Percentiles rank a stretch among this genome's conserved stretches.
phyloP scores from a whole-genome alignment of 2,329 filamentous ascomycete species.

The Aspergillus sp. region DNA sequence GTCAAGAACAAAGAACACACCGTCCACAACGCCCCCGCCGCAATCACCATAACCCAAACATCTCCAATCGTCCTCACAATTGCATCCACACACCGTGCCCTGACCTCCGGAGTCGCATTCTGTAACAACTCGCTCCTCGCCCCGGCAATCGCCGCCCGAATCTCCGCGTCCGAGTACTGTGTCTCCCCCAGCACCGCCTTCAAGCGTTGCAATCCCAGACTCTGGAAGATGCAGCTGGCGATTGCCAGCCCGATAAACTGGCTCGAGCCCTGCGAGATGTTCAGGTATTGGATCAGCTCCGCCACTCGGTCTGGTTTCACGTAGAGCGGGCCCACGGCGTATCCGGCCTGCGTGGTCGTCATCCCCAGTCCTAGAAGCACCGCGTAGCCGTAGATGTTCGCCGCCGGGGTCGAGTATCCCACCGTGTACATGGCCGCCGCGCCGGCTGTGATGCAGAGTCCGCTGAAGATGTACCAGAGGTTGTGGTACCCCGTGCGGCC shows the following conservation, averaged over 20 bases:
- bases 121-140: not conserved
- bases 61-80: not conserved
- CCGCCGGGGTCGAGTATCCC: conserved; percentile 10
- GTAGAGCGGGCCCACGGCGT: not conserved
- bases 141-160: not conserved
- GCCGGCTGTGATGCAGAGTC: conserved; percentile 16
- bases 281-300: not conserved
- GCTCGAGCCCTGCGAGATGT: not conserved
- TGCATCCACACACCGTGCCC: not conserved
- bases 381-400: conserved; percentile 28
- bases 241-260: not conserved
- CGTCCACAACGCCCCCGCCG: not conserved
- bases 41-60: not conserved
- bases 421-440: conserved; percentile 16
- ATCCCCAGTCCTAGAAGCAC: conserved; percentile 44
- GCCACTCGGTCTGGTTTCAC: not conserved
- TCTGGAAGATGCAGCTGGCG: not conserved
- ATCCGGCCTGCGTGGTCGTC: conserved; percentile 7
- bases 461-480: conserved; percentile 29
- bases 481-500: conserved; percentile 23
- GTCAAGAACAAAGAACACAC: not conserved
- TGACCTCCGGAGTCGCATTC: not conserved
- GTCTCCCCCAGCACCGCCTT: not conserved
- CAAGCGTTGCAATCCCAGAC: not conserved
- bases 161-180: not conserved